Conservation (phyloP, 441 rosid genomes). For the Croton setiger region DNA sequence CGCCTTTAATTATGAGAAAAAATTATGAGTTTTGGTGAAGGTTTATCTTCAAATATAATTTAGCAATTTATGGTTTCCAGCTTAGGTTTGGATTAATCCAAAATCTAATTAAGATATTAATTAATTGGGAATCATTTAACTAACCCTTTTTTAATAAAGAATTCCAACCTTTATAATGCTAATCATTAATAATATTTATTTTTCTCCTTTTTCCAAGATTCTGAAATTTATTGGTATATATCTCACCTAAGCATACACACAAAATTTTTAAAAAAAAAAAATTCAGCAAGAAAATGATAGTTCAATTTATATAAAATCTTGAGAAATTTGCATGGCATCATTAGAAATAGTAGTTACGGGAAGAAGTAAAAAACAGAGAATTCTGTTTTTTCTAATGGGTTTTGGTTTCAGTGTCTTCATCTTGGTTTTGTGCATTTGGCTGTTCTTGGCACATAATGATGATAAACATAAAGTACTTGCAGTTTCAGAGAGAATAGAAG, state of each 20-base stretch:
- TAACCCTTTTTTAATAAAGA: not conserved
- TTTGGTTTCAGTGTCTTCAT: constrained; percentile 14
- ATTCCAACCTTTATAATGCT: not conserved
- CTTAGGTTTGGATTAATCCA: not conserved
- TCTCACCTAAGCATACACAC: not conserved
- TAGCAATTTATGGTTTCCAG: not conserved
- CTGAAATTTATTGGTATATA: not conserved
- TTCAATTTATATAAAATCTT: not conserved
- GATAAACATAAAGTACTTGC: not conserved
- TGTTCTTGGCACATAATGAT: constrained; percentile 18
- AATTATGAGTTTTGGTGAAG: constrained; percentile 1
- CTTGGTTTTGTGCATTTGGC: constrained; percentile 13
- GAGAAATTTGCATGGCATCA: constrained; percentile 1
- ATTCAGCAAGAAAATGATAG: not conserved
- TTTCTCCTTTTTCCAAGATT: not conserved
- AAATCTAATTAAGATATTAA: not conserved
- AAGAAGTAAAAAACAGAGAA: not conserved
- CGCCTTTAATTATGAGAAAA: not conserved
- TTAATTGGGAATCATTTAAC: not conserved
- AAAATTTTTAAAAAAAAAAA: not conserved
- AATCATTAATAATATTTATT: not conserved
- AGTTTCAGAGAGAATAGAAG: constrained; percentile 17
- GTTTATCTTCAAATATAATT: not conserved
- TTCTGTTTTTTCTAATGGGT: constrained; percentile 20
- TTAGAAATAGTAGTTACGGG: not conserved